Evolutionary conservation across 1,284 basidiomycete genomes (phyloP).

Genomic region (Rhodotorula mucilaginosa): DNA sequence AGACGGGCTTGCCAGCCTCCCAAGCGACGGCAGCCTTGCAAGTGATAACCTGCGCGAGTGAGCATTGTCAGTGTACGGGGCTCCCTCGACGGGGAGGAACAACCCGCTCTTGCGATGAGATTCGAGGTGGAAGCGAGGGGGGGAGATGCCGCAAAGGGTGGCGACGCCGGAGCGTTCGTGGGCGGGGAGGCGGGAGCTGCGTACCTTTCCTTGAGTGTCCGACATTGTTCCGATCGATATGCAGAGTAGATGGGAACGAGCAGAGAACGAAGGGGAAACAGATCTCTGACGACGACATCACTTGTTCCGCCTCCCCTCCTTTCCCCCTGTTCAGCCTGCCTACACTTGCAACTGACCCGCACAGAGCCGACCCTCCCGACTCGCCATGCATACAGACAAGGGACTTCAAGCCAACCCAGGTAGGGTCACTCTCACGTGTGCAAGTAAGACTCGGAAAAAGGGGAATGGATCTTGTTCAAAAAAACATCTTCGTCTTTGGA

Average conservation of each 20-base stretch:
- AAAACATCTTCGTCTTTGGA: neutral
- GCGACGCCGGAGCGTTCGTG: neutral
- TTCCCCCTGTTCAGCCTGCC: too few species aligned
- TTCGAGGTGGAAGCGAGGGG: neutral
- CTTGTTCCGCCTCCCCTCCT: too few species aligned
- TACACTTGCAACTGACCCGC: too few species aligned
- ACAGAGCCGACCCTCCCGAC: too few species aligned
- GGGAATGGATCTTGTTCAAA: too few species aligned
- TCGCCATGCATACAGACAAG: too few species aligned
- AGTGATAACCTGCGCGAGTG: slow-evolving; percentile 60
- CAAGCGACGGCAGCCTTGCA: slow-evolving; percentile 91
- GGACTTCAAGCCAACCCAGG: too few species aligned
- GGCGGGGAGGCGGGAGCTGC: neutral
- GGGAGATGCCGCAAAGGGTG: neutral
- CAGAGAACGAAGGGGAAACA: too few species aligned
- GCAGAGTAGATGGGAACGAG: neutral
- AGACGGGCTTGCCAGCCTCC: slow-evolving; percentile 77
- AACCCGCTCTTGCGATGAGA: neutral
- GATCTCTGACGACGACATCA: neutral
- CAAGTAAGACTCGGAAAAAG: too few species aligned
- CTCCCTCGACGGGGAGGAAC: neutral
- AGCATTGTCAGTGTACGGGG: neutral
- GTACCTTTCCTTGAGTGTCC: slow-evolving; percentile 46
- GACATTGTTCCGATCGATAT: slow-evolving; percentile 34
- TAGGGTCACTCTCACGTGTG: too few species aligned